phyloP scores from a whole-genome alignment of 192 early-diverging fungal genomes.

The Jimgerdemannia lactiflua region DNA sequence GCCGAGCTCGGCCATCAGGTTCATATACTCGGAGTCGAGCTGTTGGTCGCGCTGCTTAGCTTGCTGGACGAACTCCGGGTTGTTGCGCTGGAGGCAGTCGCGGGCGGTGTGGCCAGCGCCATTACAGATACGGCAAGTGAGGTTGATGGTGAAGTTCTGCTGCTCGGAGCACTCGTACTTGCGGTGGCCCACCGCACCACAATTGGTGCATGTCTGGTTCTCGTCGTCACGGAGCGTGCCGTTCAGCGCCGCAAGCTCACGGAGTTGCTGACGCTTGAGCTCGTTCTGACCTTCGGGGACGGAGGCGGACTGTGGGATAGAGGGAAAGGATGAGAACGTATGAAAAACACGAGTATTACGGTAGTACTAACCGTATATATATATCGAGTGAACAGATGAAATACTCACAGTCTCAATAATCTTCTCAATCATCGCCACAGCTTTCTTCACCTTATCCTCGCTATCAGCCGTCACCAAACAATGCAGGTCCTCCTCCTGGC shows the following conservation, averaged over 20 bases:
- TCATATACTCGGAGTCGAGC: slow-evolving; percentile 88
- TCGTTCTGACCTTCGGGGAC: slow-evolving; percentile 96
- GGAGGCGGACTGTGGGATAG: slow-evolving; percentile 57
- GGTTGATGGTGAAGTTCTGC: slow-evolving; percentile 78
- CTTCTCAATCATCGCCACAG: slow-evolving; percentile 83
- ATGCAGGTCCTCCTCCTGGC: slow-evolving; percentile 84
- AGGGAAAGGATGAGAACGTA: slow-evolving; percentile 4
- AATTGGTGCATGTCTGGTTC: slow-evolving; percentile 91
- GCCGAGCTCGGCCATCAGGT: slow-evolving; percentile 93
- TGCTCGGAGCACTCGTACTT: slow-evolving; percentile 89
- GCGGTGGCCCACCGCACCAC: slow-evolving; percentile 88
- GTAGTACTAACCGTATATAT: slow-evolving; percentile 2
- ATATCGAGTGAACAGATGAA: neutral
- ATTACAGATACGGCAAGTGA: slow-evolving; percentile 88
- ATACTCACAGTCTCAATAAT: slow-evolving; percentile 87
- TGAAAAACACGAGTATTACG: neutral
- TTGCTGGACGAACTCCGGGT: slow-evolving; percentile 71
- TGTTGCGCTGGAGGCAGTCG: slow-evolving; percentile 87
- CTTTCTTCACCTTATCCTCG: slow-evolving; percentile 84
- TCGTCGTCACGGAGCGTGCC: slow-evolving; percentile 97
- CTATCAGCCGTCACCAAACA: slow-evolving; percentile 88
- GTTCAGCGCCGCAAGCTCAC: slow-evolving; percentile 93
- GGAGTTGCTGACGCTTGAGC: slow-evolving; percentile 90
- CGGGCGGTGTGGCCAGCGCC: slow-evolving; percentile 91
- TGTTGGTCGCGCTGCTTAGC: slow-evolving; percentile 80